These are phyloP conservation scores for Geotrichum carabidarum DNA, from an alignment of 1,139 yeast species.

Conservation along the genomic window DNA sequence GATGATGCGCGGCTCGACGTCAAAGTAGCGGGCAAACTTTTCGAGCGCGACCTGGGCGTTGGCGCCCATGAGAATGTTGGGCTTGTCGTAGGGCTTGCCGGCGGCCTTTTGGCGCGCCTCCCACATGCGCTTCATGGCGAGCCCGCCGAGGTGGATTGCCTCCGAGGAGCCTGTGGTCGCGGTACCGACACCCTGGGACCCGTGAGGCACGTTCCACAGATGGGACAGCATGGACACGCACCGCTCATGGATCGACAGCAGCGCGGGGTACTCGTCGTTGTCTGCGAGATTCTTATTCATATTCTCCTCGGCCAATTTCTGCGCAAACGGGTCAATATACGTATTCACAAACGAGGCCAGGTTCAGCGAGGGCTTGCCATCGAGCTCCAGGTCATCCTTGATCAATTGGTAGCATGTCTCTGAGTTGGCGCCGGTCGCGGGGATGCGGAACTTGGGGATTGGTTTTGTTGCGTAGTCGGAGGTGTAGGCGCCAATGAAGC, in stretches of 20 bases:
- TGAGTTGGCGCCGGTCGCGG: constrained; percentile 50
- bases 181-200: constrained; percentile 64
- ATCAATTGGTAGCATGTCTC: constrained; percentile 57
- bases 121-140: constrained; percentile 89
- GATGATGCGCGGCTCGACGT: constrained; percentile 76
- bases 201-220: constrained; percentile 71
- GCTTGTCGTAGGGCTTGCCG: constrained; percentile 59
- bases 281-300: constrained; percentile 85
- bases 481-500: constrained; percentile 23
- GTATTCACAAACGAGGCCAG: constrained; percentile 89
- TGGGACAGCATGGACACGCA: constrained; percentile 75
- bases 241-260: constrained; percentile 72
- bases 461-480: constrained; percentile 29
- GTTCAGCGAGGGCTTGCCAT: constrained; percentile 79
- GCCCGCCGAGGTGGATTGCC: constrained; percentile 89
- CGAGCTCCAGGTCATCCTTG: constrained; percentile 69
- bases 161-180: constrained; percentile 94
- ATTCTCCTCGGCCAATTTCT: constrained; percentile 58
- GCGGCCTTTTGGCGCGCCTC: constrained; percentile 56
- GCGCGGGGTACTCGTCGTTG: constrained; percentile 86
- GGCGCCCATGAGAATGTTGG: constrained; percentile 90
- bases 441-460: constrained; percentile 47
- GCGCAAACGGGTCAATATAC: constrained; percentile 48
- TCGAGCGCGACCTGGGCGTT: constrained; percentile 93
- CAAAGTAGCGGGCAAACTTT: constrained; percentile 89